A percentile compares a stretch with the other conserved stretches of the same genome.
Conservation (phyloP, 2,329 filamentous ascomycete genomes). For the Aspergillus felis region DNA sequence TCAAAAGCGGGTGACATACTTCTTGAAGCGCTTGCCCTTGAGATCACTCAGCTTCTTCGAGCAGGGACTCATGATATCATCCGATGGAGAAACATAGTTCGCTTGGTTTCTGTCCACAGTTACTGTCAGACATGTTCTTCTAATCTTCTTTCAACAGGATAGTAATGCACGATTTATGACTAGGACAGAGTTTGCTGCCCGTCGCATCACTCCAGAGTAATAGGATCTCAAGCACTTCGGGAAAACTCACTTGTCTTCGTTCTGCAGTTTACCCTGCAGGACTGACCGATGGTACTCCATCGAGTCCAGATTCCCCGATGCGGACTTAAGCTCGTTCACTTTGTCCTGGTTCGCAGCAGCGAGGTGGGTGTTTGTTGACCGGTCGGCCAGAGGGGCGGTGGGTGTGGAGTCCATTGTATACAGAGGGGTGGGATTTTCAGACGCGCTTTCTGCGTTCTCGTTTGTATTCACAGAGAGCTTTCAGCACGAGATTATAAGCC, state of each 20-base stretch:
- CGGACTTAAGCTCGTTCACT: constrained; percentile 29
- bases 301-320: constrained; percentile 27
- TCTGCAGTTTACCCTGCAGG: constrained; percentile 39
- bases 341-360: constrained; percentile 15
- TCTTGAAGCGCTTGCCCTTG: constrained; percentile 48
- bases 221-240: not conserved
- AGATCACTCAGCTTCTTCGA: constrained; percentile 48
- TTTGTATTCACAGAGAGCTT: not conserved
- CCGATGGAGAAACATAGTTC: constrained; percentile 47
- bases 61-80: constrained; percentile 48
- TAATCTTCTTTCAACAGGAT: not conserved
- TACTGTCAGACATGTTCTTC: not conserved
- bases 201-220: not conserved
- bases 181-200: constrained; percentile 1
- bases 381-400: constrained; percentile 35
- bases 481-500: not conserved
- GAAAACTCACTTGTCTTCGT: constrained; percentile 35
- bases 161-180: not conserved
- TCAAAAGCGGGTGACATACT: constrained; percentile 25
- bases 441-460: not conserved
- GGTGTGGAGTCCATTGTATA: constrained; percentile 32
- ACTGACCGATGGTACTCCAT: constrained; percentile 44
- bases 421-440: not conserved
- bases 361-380: constrained; percentile 41
- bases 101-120: constrained; percentile 21